Conservation (phyloP, 148 eudicot genomes). For the Chenopodium quinoa region DNA sequence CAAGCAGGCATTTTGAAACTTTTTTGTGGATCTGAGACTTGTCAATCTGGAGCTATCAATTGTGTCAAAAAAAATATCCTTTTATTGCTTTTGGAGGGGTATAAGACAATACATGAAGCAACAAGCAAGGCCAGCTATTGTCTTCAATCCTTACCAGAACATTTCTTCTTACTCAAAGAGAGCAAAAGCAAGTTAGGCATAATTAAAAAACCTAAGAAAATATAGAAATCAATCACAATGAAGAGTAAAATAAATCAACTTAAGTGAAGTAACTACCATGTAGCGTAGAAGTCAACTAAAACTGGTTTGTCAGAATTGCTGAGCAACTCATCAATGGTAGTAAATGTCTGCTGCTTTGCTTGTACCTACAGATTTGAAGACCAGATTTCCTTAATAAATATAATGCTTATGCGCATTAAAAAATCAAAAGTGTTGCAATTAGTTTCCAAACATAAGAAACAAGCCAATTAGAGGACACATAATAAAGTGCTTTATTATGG, state of each 20-base stretch:
- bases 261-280: conserved; percentile 54
- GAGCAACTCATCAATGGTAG: conserved; percentile 69
- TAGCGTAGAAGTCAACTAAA: conserved; percentile 89
- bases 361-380: conserved; percentile 46
- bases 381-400: conserved; percentile 8
- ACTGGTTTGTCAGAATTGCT: conserved; percentile 73
- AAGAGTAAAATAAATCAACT: background rate
- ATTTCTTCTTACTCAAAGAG: background rate
- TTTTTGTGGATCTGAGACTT: background rate
- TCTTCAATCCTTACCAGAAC: background rate
- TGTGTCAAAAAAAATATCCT: background rate
- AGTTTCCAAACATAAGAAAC: background rate
- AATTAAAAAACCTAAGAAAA: background rate
- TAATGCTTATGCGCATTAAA: background rate
- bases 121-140: too few relatives aligned
- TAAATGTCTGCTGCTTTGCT: conserved; percentile 73
- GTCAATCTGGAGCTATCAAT: background rate
- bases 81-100: background rate
- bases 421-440: background rate
- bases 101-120: background rate
- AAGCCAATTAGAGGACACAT: background rate
- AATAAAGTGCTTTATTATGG: background rate
- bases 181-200: background rate
- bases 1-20: background rate
- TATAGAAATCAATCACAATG: background rate